Evolutionary conservation across 1,139 yeast species (phyloP), one percentile per base, ranked within the genome.

Genomic region (Debaryomycetaceae sp.): DNA sequence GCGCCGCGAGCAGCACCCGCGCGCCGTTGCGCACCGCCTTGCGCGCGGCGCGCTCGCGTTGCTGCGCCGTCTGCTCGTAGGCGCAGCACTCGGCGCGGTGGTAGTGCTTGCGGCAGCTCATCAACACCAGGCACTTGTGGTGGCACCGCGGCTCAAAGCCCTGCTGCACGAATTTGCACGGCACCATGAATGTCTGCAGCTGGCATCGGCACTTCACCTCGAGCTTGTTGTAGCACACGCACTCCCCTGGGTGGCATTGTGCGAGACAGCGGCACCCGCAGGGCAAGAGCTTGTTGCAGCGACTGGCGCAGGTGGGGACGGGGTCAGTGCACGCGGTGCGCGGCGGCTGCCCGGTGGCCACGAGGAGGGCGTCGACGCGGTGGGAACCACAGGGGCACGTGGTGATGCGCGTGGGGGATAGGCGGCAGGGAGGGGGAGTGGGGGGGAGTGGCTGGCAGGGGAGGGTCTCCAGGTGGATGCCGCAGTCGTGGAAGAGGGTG

Each of bases 31-130:
- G 42, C 34, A 65, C 51, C 9, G 69, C 61, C 46, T 76, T 78
- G 44, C 73, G 74, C 31, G 75, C 57, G 11, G 60, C 59, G 20
- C 83, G 57, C 44, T 82, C 86, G 32, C 96, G 63, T 27, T 56
- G 65, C 30, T 75, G 62, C 0, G 93, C 95, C 4, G 54, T 46
- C 25, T 71, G 73, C 46, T 83, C 91, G 39, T 64, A 78, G 4
- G 69, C 60, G 52, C 97, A 88, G 53, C 97, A 88, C 12, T 66
- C 58, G 13, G 62, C 69, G 14, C 69, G 58, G 51, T 95, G 93
- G 37, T 79, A 67, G 56, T 88, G 97, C 40, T 88, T 75, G 36
- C 93, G 75, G 50, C 97, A 88, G 40, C 78, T 83, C 54, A 83
- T 69, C 33, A 80, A 57, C 1, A 88, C 84, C 25, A 79, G 75